phyloP scores from a whole-genome alignment of 495 filamentous ascomycete species.

The Cenococcum geophilum region DNA sequence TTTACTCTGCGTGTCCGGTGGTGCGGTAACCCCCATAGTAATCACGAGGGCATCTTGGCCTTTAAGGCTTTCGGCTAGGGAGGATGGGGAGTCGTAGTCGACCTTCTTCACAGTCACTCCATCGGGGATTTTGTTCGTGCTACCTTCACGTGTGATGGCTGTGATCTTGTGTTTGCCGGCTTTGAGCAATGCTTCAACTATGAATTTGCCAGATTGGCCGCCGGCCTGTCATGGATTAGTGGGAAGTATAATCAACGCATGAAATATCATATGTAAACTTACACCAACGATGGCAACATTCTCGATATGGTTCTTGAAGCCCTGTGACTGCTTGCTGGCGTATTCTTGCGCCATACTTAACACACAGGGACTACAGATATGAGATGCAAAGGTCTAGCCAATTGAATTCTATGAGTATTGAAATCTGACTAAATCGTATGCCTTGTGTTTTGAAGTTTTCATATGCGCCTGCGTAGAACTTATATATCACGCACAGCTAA shows the following conservation, averaged over 20 bases:
- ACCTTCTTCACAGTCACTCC: conserved; percentile 42
- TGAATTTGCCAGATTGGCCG: conserved; percentile 51
- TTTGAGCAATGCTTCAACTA: conserved; percentile 47
- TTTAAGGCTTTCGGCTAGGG: conserved; percentile 43
- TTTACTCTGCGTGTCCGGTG: conserved; percentile 41
- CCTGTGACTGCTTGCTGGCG: background rate
- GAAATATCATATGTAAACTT: conserved; percentile 1
- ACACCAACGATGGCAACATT: conserved; percentile 26
- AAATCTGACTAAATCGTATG: too few relatives aligned
- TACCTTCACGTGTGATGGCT: conserved; percentile 47
- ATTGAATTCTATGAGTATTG: too few relatives aligned
- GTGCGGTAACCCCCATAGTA: conserved; percentile 44
- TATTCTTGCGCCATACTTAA: background rate
- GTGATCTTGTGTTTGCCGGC: conserved; percentile 52
- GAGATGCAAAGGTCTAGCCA: too few relatives aligned
- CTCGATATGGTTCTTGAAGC: conserved; percentile 24
- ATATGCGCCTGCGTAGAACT: too few relatives aligned
- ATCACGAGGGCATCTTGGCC: conserved; percentile 58
- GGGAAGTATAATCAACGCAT: background rate
- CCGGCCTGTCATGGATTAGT: conserved; percentile 43
- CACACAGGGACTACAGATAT: too few relatives aligned
- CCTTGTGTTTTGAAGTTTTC: too few relatives aligned
- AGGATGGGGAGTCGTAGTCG: conserved; percentile 40
- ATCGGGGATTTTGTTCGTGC: conserved; percentile 38
- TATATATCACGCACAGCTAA: too few relatives aligned